These are phyloP conservation scores for Ophiostoma australiae DNA, from an alignment of 2,329 filamentous ascomycete species.

Conservation along the genomic window DNA sequence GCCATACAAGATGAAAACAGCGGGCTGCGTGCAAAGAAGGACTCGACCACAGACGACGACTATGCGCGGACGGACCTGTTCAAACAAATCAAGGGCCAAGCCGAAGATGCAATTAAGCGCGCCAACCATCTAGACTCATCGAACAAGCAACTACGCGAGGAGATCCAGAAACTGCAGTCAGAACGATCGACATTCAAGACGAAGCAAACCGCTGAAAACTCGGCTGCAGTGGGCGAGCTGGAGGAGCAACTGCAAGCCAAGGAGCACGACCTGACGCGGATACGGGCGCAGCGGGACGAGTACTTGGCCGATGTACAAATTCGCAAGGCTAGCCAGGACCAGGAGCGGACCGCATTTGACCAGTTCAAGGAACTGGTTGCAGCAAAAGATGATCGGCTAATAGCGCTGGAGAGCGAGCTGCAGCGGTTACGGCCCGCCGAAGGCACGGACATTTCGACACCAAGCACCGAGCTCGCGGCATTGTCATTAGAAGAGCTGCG, in stretches of 20 bases:
- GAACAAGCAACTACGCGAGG: conserved; percentile 78
- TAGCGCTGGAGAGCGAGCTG: conserved; percentile 75
- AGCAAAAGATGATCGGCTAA: conserved; percentile 75
- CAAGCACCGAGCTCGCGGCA: conserved; percentile 49
- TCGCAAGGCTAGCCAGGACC: conserved; percentile 72
- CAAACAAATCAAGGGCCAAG: conserved; percentile 82
- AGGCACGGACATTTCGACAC: conserved; percentile 43
- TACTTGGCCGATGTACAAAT: conserved; percentile 74
- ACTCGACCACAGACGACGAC: conserved; percentile 81
- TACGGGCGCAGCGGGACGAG: conserved; percentile 80
- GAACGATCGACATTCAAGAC: conserved; percentile 78
- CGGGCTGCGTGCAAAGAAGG: conserved; percentile 60
- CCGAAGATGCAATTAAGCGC: conserved; percentile 87
- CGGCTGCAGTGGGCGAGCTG: conserved; percentile 66
- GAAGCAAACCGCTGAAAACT: conserved; percentile 75
- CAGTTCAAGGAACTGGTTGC: conserved; percentile 76
- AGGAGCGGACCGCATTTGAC: conserved; percentile 62
- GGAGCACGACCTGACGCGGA: conserved; percentile 79
- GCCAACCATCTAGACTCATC: conserved; percentile 88
- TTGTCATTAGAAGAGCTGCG: conserved; percentile 67
- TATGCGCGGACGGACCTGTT: conserved; percentile 90
- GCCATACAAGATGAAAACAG: conserved; percentile 73
- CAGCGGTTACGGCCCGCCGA: conserved; percentile 58
- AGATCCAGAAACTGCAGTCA: conserved; percentile 76
- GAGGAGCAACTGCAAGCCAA: conserved; percentile 75